These are phyloP conservation scores for Eucalyptus decipiens DNA, from an alignment of 345 rosid species.

Conservation along the genomic window DNA sequence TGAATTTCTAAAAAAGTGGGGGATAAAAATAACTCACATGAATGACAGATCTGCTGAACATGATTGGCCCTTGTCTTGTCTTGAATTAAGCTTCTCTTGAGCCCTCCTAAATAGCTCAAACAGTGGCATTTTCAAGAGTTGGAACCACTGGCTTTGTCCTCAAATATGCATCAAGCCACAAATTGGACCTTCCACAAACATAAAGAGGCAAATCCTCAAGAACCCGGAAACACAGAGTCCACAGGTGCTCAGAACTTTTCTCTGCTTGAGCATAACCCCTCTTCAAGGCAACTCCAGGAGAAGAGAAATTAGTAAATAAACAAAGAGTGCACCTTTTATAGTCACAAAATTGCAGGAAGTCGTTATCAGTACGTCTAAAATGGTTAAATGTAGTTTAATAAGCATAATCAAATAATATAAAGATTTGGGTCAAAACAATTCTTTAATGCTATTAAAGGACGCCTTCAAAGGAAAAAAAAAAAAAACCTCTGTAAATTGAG, in stretches of 20 bases:
- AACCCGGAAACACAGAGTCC: background rate
- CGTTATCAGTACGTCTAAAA: background rate
- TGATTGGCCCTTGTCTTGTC: slow-evolving; percentile 20
- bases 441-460: background rate
- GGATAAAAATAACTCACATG: slow-evolving; percentile 36
- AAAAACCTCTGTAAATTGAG: background rate
- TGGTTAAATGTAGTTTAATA: background rate
- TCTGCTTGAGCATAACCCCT: background rate
- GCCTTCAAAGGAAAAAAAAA: background rate
- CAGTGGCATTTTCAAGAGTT: slow-evolving; percentile 46
- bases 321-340: background rate
- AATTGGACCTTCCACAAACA: background rate
- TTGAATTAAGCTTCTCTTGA: slow-evolving; percentile 27
- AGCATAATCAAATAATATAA: background rate
- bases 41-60: slow-evolving; percentile 24
- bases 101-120: slow-evolving; percentile 62
- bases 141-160: background rate
- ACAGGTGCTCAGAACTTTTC: background rate
- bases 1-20: background rate
- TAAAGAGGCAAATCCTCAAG: background rate
- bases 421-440: background rate
- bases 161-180: background rate
- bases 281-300: background rate
- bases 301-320: background rate
- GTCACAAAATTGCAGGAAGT: background rate